Conservation (phyloP, 345 rosid genomes). For the Camelina neglecta region DNA sequence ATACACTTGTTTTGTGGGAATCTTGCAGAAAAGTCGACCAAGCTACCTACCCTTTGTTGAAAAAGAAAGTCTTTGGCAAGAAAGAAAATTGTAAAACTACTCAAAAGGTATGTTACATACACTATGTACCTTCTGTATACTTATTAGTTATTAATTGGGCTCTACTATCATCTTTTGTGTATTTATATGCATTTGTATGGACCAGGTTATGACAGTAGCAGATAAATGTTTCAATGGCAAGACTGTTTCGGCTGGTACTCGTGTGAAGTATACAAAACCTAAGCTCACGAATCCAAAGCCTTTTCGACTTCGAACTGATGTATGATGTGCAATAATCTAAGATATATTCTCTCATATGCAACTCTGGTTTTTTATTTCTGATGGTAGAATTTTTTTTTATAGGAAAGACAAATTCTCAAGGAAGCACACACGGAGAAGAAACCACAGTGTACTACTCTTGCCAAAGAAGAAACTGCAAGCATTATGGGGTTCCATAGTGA, state of each 20-base stretch:
- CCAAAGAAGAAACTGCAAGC: constrained; percentile 46
- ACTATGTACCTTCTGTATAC: not conserved
- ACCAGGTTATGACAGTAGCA: constrained; percentile 51
- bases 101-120: constrained; percentile 46
- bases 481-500: constrained; percentile 39
- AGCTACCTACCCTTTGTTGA: constrained; percentile 5
- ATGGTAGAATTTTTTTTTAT: constrained; percentile 25
- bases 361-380: not conserved
- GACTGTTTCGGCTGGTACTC: constrained; percentile 39
- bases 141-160: not conserved
- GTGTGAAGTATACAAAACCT: constrained; percentile 62
- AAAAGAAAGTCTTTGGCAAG: constrained; percentile 51
- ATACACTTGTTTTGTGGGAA: constrained; percentile 28
- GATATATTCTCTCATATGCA: not conserved
- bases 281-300: constrained; percentile 94
- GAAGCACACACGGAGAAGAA: constrained; percentile 81
- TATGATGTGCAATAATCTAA: constrained; percentile 43
- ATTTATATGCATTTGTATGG: constrained; percentile 24
- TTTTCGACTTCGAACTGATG: constrained; percentile 93
- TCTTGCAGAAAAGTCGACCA: constrained; percentile 49
- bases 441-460: constrained; percentile 45
- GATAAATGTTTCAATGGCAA: constrained; percentile 51
- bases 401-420: constrained; percentile 82
- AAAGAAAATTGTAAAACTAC: constrained; percentile 44
- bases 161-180: constrained; percentile 9